A percentile compares a stretch with the other conserved stretches of the same genome.
phyloP scores from a whole-genome alignment of 305 asterid genomes.

The Fraxinus floribunda region DNA sequence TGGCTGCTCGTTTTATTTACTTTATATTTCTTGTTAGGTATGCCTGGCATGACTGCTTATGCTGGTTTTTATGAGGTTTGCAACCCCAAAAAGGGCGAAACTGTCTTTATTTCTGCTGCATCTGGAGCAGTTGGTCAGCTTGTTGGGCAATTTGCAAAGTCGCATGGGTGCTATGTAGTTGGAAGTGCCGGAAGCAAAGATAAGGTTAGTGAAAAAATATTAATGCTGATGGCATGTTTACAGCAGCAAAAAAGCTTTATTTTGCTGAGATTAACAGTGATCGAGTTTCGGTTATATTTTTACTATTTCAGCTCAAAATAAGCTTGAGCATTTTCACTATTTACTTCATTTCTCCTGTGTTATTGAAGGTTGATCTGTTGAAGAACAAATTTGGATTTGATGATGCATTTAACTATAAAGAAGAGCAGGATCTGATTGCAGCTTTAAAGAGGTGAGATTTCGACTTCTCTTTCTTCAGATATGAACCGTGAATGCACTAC shows the following conservation, averaged over 20 bases:
- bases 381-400: slow-evolving; percentile 62
- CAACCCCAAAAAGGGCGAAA: slow-evolving; percentile 61
- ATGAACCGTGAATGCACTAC: background rate
- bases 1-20: background rate
- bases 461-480: background rate
- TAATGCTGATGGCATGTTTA: background rate
- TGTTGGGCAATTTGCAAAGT: slow-evolving; percentile 62
- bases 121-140: slow-evolving; percentile 75
- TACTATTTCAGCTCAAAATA: background rate
- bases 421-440: slow-evolving; percentile 46
- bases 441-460: slow-evolving; percentile 52
- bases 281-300: background rate
- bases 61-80: slow-evolving; percentile 58
- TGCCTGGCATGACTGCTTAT: slow-evolving; percentile 67
- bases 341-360: background rate
- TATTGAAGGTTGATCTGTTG: slow-evolving; percentile 52
- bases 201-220: slow-evolving; percentile 37
- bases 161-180: slow-evolving; percentile 61
- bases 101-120: slow-evolving; percentile 60
- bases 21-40: slow-evolving; percentile 32
- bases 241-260: background rate
- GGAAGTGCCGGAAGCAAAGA: slow-evolving; percentile 73
- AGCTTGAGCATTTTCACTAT: background rate
- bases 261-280: background rate
- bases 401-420: slow-evolving; percentile 64